Base-by-base conservation (phyloP, 805 yeast species). In the Monosporozyma unispora region DNA sequence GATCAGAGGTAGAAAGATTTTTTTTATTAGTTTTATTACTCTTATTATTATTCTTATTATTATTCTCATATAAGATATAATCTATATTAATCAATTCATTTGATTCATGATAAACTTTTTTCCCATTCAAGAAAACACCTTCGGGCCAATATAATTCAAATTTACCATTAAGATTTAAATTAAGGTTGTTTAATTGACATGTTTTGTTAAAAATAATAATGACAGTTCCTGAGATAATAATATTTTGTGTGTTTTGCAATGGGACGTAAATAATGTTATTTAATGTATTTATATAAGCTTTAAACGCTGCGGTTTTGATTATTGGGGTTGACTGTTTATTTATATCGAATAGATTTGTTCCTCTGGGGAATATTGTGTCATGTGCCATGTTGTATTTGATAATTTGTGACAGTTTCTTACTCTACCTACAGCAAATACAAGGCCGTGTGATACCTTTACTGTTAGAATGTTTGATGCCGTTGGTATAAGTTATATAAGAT, bases 131-230 rank as follows among this genome's bases (percentile, higher is more conserved):
- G 18, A 29, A 8, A 4, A 90, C 88, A 1, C 97, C 97, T 61
- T 91, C 96, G 2, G 96, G 96, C 96, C 96, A 89, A 52, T 89
- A 96, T 0, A 96, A 87, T 54, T 83, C 74, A 35, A 84, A 76
- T 1, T 63, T 58, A 1, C 96, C 96, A 43, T 73, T 72, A 55
- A 89, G 78, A 2, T 73, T 70, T 47, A 89, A 70, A 4, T 67
- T 61, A 11, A 89, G 77, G 18, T 77, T 62, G 62, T 84, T 86
- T 52, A 89, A 71, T 61, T 80, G 84, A 25, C 82, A 73, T 0
- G 90, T 81, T 57, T 87, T 88, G 40, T 79, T 57, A 6, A 89
- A 75, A 46, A 86, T 72, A 5, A 89, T 48, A 43, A 81, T 77
- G 14, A 89, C 68, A 27, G 88, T 77, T 1, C 97, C 97, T 46